A percentile compares a stretch with the other conserved stretches of the same genome.
Conservation (phyloP, 169 alveolate genomes). For the Perkinsus marinus region DNA sequence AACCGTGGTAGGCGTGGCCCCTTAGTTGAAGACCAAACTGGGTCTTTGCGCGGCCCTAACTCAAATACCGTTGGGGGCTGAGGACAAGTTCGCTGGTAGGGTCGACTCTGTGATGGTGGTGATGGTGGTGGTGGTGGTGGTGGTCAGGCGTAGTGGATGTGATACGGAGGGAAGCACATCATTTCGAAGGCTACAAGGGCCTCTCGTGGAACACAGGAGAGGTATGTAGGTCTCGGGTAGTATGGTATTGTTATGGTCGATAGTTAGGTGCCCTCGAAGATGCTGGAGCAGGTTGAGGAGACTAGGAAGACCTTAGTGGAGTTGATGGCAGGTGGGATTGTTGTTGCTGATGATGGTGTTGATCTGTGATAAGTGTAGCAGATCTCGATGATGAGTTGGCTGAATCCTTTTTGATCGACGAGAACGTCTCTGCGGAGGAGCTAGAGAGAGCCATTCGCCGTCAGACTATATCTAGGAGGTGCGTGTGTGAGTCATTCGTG, state of each 20-base stretch:
- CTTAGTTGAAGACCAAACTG: neutral
- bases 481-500: slow-evolving; percentile 11
- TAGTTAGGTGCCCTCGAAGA: neutral
- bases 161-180: slow-evolving; percentile 51
- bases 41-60: slow-evolving; percentile 13
- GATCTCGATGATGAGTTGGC: slow-evolving; percentile 84
- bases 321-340: slow-evolving; percentile 35
- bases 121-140: neutral
- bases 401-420: slow-evolving; percentile 29
- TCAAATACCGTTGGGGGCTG: slow-evolving; percentile 72
- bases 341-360: slow-evolving; percentile 27
- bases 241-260: neutral
- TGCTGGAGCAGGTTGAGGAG: slow-evolving; percentile 6
- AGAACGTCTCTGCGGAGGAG: neutral
- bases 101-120: neutral
- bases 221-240: slow-evolving; percentile 7
- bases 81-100: slow-evolving; percentile 42
- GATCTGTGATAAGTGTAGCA: slow-evolving; percentile 41
- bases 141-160: slow-evolving; percentile 71
- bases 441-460: slow-evolving; percentile 24
- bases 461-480: slow-evolving; percentile 43
- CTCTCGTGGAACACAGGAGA: slow-evolving; percentile 38
- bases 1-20: no score
- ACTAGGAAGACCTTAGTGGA: neutral
- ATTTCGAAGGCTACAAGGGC: slow-evolving; percentile 75